A percentile compares a stretch with the other conserved stretches of the same genome.
phyloP scores from a whole-genome alignment of 176 grass and related monocot genomes.

The Aegilops umbellulata region DNA sequence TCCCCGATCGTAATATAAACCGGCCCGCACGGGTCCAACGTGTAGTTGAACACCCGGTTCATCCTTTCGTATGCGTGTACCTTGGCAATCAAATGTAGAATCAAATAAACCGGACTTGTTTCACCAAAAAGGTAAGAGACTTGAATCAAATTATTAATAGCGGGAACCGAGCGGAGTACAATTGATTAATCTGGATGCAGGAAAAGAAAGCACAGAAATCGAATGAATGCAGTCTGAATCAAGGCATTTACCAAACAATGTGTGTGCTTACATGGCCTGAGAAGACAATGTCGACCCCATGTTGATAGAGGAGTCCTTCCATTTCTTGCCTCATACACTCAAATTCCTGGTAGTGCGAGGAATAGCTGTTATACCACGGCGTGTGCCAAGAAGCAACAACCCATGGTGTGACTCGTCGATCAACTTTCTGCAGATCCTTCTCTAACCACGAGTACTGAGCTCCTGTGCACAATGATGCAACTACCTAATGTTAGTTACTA shows the following conservation, averaged over 20 bases:
- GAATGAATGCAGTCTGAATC: neutral
- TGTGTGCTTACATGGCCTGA: slow-evolving; percentile 65
- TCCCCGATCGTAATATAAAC: slow-evolving; percentile 85
- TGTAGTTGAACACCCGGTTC: slow-evolving; percentile 89
- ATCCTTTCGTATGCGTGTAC: slow-evolving; percentile 91
- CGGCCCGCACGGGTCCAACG: slow-evolving; percentile 67
- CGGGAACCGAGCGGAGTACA: no score
- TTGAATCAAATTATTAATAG: neutral
- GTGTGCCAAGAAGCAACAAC: slow-evolving; percentile 77
- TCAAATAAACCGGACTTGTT: neutral
- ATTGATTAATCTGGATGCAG: neutral
- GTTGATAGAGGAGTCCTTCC: slow-evolving; percentile 68
- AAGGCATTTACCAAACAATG: neutral
- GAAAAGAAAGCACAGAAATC: neutral
- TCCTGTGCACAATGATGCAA: slow-evolving; percentile 31
- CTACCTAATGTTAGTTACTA: neutral
- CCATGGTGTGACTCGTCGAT: slow-evolving; percentile 80
- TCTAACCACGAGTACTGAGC: slow-evolving; percentile 76
- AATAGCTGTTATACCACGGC: slow-evolving; percentile 97
- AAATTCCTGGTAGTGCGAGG: slow-evolving; percentile 88
- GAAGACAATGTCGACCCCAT: slow-evolving; percentile 78
- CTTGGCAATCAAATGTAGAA: slow-evolving; percentile 26
- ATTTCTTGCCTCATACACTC: slow-evolving; percentile 96
- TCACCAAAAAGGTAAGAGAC: neutral
- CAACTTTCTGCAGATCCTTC: slow-evolving; percentile 53